These are phyloP conservation scores for Coriolopsis trogii DNA, from an alignment of 1,284 basidiomycete genomes.

Conservation along the genomic window DNA sequence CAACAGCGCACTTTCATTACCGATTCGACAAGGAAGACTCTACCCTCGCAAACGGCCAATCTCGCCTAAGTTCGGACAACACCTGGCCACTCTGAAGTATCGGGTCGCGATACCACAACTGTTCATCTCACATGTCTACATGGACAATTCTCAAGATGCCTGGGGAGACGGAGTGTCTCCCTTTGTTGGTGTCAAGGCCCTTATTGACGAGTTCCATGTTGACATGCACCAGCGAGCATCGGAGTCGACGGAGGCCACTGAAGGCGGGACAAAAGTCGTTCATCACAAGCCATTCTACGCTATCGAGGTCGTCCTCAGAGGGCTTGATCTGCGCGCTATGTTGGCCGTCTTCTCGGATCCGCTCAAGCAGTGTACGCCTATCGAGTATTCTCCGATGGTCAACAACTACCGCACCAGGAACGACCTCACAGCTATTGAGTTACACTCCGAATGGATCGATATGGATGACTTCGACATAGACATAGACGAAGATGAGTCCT, in stretches of 20 bases:
- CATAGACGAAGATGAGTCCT: constrained; percentile 76
- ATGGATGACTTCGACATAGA: constrained; percentile 81
- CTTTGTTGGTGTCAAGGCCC: constrained; percentile 84
- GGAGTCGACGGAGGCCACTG: constrained; percentile 62
- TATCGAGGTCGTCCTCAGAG: constrained; percentile 84
- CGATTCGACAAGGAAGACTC: constrained; percentile 85
- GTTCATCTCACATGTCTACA: constrained; percentile 88
- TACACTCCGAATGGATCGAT: constrained; percentile 73
- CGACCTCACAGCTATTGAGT: constrained; percentile 43
- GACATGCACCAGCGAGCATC: constrained; percentile 95
- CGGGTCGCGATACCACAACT: constrained; percentile 79
- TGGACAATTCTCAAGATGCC: constrained; percentile 74
- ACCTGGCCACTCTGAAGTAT: constrained; percentile 94
- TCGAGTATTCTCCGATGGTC: constrained; percentile 45
- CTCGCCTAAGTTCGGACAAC: constrained; percentile 89
- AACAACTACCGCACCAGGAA: constrained; percentile 52
- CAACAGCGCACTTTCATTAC: constrained; percentile 78
- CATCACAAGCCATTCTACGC: constrained; percentile 91
- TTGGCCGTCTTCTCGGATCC: constrained; percentile 79
- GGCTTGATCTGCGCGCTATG: constrained; percentile 80
- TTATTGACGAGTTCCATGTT: constrained; percentile 81
- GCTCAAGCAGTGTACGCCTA: constrained; percentile 58
- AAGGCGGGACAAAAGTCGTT: constrained; percentile 55
- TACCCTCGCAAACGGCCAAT: constrained; percentile 74
- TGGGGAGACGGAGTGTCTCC: constrained; percentile 82